phyloP scores from a whole-genome alignment of 1,139 yeast species.

The Saccharomycopsis hybrid region DNA sequence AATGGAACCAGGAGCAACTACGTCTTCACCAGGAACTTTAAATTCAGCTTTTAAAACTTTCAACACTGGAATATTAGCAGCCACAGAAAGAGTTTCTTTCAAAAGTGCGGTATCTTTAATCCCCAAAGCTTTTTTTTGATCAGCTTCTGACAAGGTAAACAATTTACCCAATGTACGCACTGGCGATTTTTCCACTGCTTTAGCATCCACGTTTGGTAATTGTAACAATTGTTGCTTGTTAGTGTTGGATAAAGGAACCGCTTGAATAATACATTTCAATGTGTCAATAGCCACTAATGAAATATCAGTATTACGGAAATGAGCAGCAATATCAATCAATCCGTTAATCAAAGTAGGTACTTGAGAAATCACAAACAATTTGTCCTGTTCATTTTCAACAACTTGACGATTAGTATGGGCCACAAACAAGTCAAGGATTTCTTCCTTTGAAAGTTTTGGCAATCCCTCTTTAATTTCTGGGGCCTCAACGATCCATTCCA shows the following conservation, averaged over 20 bases:
- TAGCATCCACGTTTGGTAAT: slow-evolving; percentile 62
- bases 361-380: slow-evolving; percentile 52
- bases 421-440: background rate
- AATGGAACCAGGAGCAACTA: slow-evolving; percentile 68
- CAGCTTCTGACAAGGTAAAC: slow-evolving; percentile 48
- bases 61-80: slow-evolving; percentile 61
- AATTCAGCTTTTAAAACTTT: slow-evolving; percentile 68
- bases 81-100: slow-evolving; percentile 49
- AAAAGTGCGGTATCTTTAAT: slow-evolving; percentile 41
- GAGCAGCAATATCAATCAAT: slow-evolving; percentile 72
- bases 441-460: slow-evolving; percentile 21
- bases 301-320: slow-evolving; percentile 68
- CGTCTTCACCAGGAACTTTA: slow-evolving; percentile 80
- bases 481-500: slow-evolving; percentile 58
- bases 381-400: slow-evolving; percentile 34
- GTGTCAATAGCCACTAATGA: slow-evolving; percentile 58
- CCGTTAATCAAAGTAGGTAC: slow-evolving; percentile 67
- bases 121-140: slow-evolving; percentile 53
- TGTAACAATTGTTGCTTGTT: slow-evolving; percentile 67
- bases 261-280: slow-evolving; percentile 71
- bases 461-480: slow-evolving; percentile 49
- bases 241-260: slow-evolving; percentile 49
- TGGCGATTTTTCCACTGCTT: slow-evolving; percentile 34
- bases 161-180: slow-evolving; percentile 63
- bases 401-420: slow-evolving; percentile 24